phyloP scores from a whole-genome alignment of 805 yeast genomes.

The Lachancea sp. region DNA sequence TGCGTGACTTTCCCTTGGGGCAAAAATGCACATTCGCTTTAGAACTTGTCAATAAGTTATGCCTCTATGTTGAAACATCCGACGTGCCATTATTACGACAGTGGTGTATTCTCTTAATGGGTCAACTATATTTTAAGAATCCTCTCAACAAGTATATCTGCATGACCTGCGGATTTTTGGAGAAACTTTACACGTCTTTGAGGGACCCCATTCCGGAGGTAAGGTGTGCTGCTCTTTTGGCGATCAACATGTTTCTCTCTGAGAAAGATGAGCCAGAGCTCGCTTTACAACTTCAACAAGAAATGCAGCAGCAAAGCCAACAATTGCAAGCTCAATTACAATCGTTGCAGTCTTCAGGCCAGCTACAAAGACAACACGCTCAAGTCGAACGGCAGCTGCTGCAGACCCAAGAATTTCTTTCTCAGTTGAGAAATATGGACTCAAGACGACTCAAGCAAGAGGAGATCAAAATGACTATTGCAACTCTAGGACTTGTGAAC shows the following conservation, averaged over 20 bases:
- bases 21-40: conserved; percentile 72
- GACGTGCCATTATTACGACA: conserved; percentile 85
- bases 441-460: conserved; percentile 50
- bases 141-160: conserved; percentile 71
- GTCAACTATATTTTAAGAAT: conserved; percentile 68
- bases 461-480: conserved; percentile 64
- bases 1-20: conserved; percentile 71
- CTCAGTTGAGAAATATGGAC: conserved; percentile 27
- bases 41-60: conserved; percentile 63
- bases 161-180: conserved; percentile 55
- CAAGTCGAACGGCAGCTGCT: conserved; percentile 31
- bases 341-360: conserved; percentile 21
- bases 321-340: conserved; percentile 30
- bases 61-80: conserved; percentile 57
- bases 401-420: conserved; percentile 23
- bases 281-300: conserved; percentile 28
- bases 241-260: conserved; percentile 63
- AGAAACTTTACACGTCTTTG: conserved; percentile 46
- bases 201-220: conserved; percentile 95
- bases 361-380: conserved; percentile 24
- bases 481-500: conserved; percentile 58
- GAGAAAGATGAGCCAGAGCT: conserved; percentile 36
- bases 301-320: conserved; percentile 29
- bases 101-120: conserved; percentile 79
- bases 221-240: conserved; percentile 71